Conservation (phyloP, 2,329 filamentous ascomycete species). For the Xylariales sp. region DNA sequence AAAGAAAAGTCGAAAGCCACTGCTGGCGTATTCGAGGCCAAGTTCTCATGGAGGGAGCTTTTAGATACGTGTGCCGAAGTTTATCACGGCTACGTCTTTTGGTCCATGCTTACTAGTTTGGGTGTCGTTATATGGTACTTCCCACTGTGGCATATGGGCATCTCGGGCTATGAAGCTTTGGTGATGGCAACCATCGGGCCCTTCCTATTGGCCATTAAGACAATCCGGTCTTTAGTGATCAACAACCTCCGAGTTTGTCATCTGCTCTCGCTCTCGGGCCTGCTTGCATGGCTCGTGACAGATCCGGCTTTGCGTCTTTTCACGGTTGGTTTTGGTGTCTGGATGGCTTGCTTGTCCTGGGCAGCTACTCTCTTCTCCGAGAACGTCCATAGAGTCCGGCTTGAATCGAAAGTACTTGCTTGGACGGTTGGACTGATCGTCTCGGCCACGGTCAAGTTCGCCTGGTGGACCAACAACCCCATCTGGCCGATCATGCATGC, state of each 20-base stretch:
- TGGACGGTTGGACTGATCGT: slow-evolving; percentile 78
- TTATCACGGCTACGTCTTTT: slow-evolving; percentile 94
- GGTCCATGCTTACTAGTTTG: slow-evolving; percentile 88
- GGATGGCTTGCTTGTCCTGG: slow-evolving; percentile 80
- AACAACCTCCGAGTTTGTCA: slow-evolving; percentile 69
- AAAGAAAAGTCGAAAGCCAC: slow-evolving; percentile 77
- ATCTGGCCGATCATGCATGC: slow-evolving; percentile 94
- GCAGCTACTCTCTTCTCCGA: slow-evolving; percentile 76
- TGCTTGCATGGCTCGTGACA: slow-evolving; percentile 73
- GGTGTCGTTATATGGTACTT: slow-evolving; percentile 96
- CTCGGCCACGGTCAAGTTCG: slow-evolving; percentile 87
- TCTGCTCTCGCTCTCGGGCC: slow-evolving; percentile 70
- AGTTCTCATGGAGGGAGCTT: slow-evolving; percentile 69
- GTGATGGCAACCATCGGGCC: slow-evolving; percentile 84
- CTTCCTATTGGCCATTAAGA: slow-evolving; percentile 66
- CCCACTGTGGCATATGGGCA: slow-evolving; percentile 97
- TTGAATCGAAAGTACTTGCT: slow-evolving; percentile 78
- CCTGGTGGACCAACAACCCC: slow-evolving; percentile 91
- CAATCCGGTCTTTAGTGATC: slow-evolving; percentile 63
- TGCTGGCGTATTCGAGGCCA: slow-evolving; percentile 62
- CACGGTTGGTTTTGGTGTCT: slow-evolving; percentile 74
- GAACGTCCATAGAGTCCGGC: slow-evolving; percentile 64
- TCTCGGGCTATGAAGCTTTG: slow-evolving; percentile 90
- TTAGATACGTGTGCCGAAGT: slow-evolving; percentile 83
- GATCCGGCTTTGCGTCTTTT: slow-evolving; percentile 74